Evolutionary conservation across 169 alveolate genomes (phyloP), one percentile per base, ranked within the genome.

Genomic region (Plasmodium knowlesi): DNA sequence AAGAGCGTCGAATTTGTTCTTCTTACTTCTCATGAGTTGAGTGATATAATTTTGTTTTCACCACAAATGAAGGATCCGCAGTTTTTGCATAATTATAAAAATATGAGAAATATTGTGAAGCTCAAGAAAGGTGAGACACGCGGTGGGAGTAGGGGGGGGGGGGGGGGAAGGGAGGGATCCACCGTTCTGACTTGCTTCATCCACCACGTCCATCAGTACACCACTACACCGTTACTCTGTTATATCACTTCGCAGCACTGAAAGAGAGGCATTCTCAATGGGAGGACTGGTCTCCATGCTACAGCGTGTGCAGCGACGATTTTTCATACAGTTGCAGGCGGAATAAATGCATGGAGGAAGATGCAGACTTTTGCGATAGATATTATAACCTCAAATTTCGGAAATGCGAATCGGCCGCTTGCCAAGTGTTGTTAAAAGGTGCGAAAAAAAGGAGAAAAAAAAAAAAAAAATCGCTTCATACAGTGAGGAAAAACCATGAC

Each of bases 261-360:
- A 41, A 79, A 43, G 53, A 61, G 30, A 43, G 4, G 25, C 72
- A 61, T 54, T 41, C 14, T 8, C 22, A 79, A 9, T 46, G 79
- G 89, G 94, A 28, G 46, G 39, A 25, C 8, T 79, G 83, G 94
- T 89, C 94, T 28, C 94, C 94, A 5, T 89, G 94, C 43, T 89
- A 89, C 41, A 89, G 72, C 43, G 32, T 19, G 73, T 89, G 94
- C 54, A 41, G 28, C 19, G 84, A 89, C 34, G 73, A 89, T 5
- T 41, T 89, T 78, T 30, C 94, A 6, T 89, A 89, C 76, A 54
- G 82, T 22, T 89, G 94, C 50, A 57, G 89, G 82, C 53, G 72
- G 43, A 79, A 89, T 34, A 67, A 57, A 32, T 89, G 94, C 72
- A 5, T 28, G 37, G 73, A 46, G 30, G 83, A 89, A 32, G 78